Conservation (phyloP, 441 rosid genomes). For the Mallotus repandus region DNA sequence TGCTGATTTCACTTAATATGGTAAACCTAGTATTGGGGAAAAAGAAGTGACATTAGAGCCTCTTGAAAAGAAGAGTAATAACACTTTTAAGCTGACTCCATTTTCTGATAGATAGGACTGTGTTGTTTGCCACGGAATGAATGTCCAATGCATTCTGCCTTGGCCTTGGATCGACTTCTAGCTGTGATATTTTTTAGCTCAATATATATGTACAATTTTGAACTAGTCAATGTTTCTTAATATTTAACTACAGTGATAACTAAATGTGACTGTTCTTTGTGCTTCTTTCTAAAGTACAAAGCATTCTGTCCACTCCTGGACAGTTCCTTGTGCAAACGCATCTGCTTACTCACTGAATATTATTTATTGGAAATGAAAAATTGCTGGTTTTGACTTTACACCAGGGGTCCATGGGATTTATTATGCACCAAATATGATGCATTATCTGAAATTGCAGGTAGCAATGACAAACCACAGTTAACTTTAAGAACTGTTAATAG, state of each 20-base stretch:
- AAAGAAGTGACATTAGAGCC: background rate
- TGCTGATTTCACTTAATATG: background rate
- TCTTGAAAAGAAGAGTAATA: background rate
- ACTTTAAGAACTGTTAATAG: background rate
- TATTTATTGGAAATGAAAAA: conserved; percentile 7
- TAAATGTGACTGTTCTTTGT: no score
- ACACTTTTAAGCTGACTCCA: background rate
- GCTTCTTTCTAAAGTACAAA: background rate
- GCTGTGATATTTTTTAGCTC: no score
- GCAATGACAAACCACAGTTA: background rate
- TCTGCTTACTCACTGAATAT: background rate
- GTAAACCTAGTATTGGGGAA: background rate
- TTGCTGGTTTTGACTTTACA: background rate
- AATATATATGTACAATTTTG: no score
- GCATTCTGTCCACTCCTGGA: background rate
- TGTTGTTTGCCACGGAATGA: background rate
- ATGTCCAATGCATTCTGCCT: conserved; percentile 1
- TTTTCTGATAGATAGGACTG: background rate
- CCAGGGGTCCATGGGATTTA: background rate
- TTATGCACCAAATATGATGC: background rate
- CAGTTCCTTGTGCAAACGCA: background rate
- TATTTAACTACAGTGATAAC: no score
- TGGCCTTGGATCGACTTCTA: background rate
- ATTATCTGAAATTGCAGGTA: background rate
- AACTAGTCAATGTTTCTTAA: no score